Evolutionary conservation across 2,329 filamentous ascomycete species (phyloP), one percentile per base, ranked within the genome.

Genomic region (Colletotrichum sp.): DNA sequence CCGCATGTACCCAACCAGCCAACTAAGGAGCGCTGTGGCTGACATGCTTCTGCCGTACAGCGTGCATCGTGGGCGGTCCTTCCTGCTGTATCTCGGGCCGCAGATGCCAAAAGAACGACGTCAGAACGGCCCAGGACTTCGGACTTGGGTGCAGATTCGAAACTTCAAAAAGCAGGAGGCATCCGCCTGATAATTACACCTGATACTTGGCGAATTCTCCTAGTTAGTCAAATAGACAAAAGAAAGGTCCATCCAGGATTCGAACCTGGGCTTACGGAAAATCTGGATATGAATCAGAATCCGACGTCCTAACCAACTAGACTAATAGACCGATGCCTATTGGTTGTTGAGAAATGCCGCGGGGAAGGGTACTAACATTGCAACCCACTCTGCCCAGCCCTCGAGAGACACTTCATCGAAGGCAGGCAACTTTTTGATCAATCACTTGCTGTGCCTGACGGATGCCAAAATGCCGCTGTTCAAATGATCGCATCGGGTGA

Each of bases 301-400:
- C 73, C 73, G 73, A 76, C 73, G 73, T 76, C 70, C 73, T 76
- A 76, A 76, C 73, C 73, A 76, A 76, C 73, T 76, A 76, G 73
- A 76, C 73, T 76, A 76, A 76, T 76, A 73, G 73, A 76, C 73
- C 73, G 2, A 2, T 16, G 21, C 13, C 36, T 55, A 56, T 28
- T 48, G 6, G 7, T 21, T 7, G 26, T 5, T 9, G 15, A 2
- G n/a, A 3, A 0, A 0, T 0, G 0, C 2, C 1, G 2, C 32
- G 32, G 32, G 32, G 6, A 15, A 15, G 0, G 2, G 3, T 34
- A 0, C 6, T 58, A 28, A 28, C 4, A 16, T 4, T 1, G 21
- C 6, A 26, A 2, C 4, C 12, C 1, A 3, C 8, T 4, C 2
- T 18, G n/a, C 12, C 10, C 6, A 24, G n/a, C 6, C 12, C 3